Percentiles rank a stretch among this genome's conserved stretches.
Conservation (phyloP, 2,329 filamentous ascomycete genomes). For the Ascochyta pisi region DNA sequence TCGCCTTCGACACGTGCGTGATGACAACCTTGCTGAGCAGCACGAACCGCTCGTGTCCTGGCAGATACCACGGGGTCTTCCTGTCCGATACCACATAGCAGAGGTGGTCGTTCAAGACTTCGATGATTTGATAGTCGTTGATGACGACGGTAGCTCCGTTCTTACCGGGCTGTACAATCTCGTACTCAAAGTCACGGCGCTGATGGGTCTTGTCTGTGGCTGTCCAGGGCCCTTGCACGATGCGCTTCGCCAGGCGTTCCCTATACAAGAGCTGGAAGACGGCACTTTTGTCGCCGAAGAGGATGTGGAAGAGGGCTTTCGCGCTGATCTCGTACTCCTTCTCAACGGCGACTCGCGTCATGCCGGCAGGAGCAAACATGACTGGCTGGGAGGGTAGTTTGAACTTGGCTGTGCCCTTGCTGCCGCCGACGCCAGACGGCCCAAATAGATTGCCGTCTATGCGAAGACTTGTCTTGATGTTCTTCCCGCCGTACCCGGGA, state of each 20-base stretch:
- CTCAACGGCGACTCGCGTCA: constrained; percentile 77
- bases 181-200: constrained; percentile 81
- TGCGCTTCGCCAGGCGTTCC: constrained; percentile 61
- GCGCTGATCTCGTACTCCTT: constrained; percentile 88
- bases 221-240: constrained; percentile 86
- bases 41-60: constrained; percentile 78
- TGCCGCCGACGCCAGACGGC: constrained; percentile 46
- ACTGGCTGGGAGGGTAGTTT: constrained; percentile 83
- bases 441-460: constrained; percentile 68
- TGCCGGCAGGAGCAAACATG: constrained; percentile 81
- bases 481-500: constrained; percentile 55
- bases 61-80: constrained; percentile 80
- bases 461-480: constrained; percentile 64
- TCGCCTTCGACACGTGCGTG: constrained; percentile 89
- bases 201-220: constrained; percentile 73
- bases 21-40: constrained; percentile 91
- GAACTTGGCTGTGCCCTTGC: constrained; percentile 70
- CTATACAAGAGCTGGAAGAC: constrained; percentile 92
- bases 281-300: constrained; percentile 95
- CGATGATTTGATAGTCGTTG: constrained; percentile 84
- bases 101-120: constrained; percentile 64
- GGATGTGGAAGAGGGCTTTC: constrained; percentile 92
- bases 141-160: constrained; percentile 59
- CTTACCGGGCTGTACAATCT: constrained; percentile 63
- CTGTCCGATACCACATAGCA: constrained; percentile 72